A percentile compares a stretch with the other conserved stretches of the same genome.
Evolutionary conservation across 192 early-diverging fungal genomes (phyloP).

Genomic region (Entrophospora sp.): DNA sequence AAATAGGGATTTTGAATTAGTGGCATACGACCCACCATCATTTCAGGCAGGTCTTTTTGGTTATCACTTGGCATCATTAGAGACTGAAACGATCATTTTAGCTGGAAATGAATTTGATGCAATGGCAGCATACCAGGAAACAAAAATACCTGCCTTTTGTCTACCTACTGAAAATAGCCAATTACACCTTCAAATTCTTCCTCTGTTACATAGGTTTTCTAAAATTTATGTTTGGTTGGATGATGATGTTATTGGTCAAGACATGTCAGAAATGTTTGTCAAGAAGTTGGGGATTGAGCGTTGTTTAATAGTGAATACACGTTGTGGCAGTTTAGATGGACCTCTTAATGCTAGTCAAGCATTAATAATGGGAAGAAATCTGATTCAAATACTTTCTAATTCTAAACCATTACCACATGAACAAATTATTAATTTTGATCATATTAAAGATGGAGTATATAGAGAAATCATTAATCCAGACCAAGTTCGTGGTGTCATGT

Average conservation of each 20-base stretch:
- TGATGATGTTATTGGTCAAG: slow-evolving; percentile 55
- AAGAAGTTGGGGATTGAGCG: slow-evolving; percentile 58
- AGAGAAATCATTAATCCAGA: slow-evolving; percentile 55
- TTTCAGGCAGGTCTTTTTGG: slow-evolving; percentile 52
- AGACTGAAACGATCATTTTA: slow-evolving; percentile 41
- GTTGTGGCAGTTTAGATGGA: slow-evolving; percentile 30
- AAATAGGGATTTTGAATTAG: slow-evolving; percentile 30
- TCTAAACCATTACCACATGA: slow-evolving; percentile 52
- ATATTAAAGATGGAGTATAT: slow-evolving; percentile 53
- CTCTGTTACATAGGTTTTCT: slow-evolving; percentile 53
- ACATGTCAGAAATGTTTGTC: slow-evolving; percentile 46
- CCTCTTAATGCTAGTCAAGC: slow-evolving; percentile 48
- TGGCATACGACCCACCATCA: slow-evolving; percentile 46
- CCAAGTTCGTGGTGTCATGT: slow-evolving; percentile 54
- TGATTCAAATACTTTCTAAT: slow-evolving; percentile 32
- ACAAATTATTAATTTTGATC: slow-evolving; percentile 53
- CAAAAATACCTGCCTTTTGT: slow-evolving; percentile 50
- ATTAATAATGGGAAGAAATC: slow-evolving; percentile 30
- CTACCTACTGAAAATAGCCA: slow-evolving; percentile 48
- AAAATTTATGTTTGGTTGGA: slow-evolving; percentile 61
- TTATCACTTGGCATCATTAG: slow-evolving; percentile 41
- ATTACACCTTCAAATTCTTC: slow-evolving; percentile 48
- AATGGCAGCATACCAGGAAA: slow-evolving; percentile 56
- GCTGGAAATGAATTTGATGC: slow-evolving; percentile 58
- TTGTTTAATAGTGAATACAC: slow-evolving; percentile 46